Evolutionary conservation across 2,329 filamentous ascomycete species (phyloP).

Genomic region (Fusarium graminum): DNA sequence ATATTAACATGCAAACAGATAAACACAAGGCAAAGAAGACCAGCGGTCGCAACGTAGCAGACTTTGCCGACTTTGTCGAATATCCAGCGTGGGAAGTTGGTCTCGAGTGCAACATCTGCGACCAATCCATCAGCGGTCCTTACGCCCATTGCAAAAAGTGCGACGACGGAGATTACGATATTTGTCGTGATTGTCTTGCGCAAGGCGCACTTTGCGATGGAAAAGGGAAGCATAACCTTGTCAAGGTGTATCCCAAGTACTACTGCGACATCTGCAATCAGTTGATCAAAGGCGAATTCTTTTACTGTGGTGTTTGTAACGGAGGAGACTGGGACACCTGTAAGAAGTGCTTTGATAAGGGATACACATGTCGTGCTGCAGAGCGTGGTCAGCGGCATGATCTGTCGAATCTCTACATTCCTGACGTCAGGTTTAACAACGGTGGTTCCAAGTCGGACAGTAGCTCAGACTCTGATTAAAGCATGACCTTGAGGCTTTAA

Average conservation of each 20-base stretch:
- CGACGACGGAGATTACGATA: conserved; percentile 33
- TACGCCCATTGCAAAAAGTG: conserved; percentile 40
- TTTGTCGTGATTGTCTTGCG: conserved; percentile 29
- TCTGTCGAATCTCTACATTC: conserved; percentile 19
- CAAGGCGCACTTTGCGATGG: conserved; percentile 28
- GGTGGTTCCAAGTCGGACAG: background rate
- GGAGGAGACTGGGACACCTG: conserved; percentile 33
- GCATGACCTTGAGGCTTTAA: background rate
- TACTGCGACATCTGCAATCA: conserved; percentile 27
- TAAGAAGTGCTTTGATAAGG: conserved; percentile 28
- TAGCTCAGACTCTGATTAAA: background rate
- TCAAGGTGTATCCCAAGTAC: conserved; percentile 39
- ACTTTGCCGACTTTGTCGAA: conserved; percentile 30
- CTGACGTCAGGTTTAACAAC: conserved; percentile 7
- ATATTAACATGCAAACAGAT: background rate
- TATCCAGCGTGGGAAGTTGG: conserved; percentile 24
- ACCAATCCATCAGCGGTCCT: conserved; percentile 26
- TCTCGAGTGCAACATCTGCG: conserved; percentile 25
- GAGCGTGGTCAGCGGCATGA: conserved; percentile 1
- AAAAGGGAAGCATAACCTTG: conserved; percentile 24
- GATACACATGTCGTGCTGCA: conserved; percentile 15
- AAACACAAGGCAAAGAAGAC: conserved; percentile 39
- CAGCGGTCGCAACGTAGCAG: conserved; percentile 16
- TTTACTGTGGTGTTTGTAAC: conserved; percentile 26
- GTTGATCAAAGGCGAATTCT: conserved; percentile 26